Evolutionary conservation across 208 protist species (phyloP), one percentile per base, ranked within the genome.

Genomic region (Leishmania mexicana): DNA sequence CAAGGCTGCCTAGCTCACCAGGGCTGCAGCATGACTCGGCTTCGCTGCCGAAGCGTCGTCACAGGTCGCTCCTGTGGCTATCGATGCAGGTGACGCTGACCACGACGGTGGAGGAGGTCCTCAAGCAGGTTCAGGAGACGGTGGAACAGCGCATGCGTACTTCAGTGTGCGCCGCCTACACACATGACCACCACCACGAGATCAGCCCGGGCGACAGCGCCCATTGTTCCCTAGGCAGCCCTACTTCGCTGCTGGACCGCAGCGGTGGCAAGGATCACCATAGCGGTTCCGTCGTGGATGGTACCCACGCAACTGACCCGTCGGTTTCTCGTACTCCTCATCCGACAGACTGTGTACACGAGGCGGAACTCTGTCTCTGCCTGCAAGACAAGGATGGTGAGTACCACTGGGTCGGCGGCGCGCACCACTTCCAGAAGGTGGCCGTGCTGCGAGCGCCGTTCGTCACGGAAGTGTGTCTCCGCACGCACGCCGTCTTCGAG

Each of bases 141-240:
- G 86, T 91, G 35, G 54, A 86, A 76, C 78, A 87, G 31, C 88
- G 85, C 42, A 85, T 93, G 83, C 68, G 62, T 0, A 88, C 86
- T 0, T 31, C 47, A n/a, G 74, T 93, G 28, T 81, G 70, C 62
- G 51, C 35, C 64, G n/a, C 6, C 38, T 17, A 70, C 15, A 13
- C 6, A 40, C 35, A 70, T 24, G 64, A 21, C 64, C 35, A 15
- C 64, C 38, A 45, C 35, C n/a, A 35, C 64, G 64, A 70, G 15
- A 54, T 31, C 35, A 17, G 71, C n/a, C 11, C 11, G 7, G 71
- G 42, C 31, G 38, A 28, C n/a, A 38, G 60, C 4, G 62, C 2
- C 1, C 38, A 47, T 28, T 42, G 35, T 42, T 17, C n/a, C 19
- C 15, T 45, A 3, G 21, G 0, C 13, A 8, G 31, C 64, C 1